A percentile compares a stretch with the other conserved stretches of the same genome.
Evolutionary conservation across 805 yeast species (phyloP).

Genomic region (Allodekkera sacchari): DNA sequence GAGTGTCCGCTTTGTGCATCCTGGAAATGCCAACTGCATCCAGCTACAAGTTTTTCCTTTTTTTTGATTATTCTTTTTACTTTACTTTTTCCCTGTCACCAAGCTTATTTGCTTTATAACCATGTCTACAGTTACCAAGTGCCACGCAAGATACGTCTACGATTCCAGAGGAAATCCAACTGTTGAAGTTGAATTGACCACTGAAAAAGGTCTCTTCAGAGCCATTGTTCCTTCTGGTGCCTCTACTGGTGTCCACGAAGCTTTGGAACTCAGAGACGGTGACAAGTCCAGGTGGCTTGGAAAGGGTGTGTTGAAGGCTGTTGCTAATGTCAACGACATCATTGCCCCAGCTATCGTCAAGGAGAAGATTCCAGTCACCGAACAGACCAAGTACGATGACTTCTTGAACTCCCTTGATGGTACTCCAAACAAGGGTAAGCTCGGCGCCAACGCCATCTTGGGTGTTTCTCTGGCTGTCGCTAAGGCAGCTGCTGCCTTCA

Average conservation of each 20-base stretch:
- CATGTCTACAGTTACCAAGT: constrained; percentile 62
- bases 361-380: constrained; percentile 73
- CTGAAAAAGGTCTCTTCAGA: constrained; percentile 90
- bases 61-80: neutral
- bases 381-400: constrained; percentile 82
- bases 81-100: neutral
- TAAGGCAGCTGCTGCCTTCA: constrained; percentile 97
- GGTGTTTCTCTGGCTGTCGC: constrained; percentile 98
- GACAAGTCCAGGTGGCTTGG: constrained; percentile 98
- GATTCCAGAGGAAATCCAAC: constrained; percentile 99
- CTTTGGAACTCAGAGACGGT: constrained; percentile 95
- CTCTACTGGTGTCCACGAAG: constrained; percentile 98
- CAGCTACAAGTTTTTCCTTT: no score
- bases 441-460: constrained; percentile 97
- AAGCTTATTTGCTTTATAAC: constrained; percentile 2
- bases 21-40: no score
- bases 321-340: constrained; percentile 87
- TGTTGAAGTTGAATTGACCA: constrained; percentile 94
- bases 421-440: constrained; percentile 92
- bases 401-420: constrained; percentile 87
- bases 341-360: constrained; percentile 90
- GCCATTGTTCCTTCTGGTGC: constrained; percentile 99
- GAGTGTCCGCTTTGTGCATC: no score
- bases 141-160: constrained; percentile 94
- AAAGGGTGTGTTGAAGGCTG: constrained; percentile 97